These are phyloP conservation scores for Trichocomaceae sp. DNA, from an alignment of 2,329 filamentous ascomycete species.

Conservation along the genomic window DNA sequence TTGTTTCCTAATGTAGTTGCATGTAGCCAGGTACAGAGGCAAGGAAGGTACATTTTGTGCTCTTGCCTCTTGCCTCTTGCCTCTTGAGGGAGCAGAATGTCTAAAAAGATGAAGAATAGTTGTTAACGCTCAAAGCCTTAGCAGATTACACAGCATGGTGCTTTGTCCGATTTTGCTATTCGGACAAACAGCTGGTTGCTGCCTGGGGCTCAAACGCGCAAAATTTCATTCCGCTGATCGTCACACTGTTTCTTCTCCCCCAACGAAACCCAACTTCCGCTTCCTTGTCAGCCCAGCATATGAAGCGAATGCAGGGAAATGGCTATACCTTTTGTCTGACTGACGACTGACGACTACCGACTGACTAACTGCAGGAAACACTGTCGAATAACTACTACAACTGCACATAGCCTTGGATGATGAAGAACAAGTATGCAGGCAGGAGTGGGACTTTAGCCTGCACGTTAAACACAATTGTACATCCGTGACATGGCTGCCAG, in stretches of 20 bases:
- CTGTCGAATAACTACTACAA: no score
- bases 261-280: background rate
- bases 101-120: background rate
- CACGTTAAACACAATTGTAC: background rate
- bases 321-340: background rate
- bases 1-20: no score
- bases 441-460: background rate
- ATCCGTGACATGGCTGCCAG: slow-evolving; percentile 7
- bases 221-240: background rate
- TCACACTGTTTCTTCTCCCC: background rate
- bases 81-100: background rate
- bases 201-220: background rate
- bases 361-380: background rate
- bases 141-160: background rate
- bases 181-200: background rate
- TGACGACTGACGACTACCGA: no score
- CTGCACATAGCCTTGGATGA: background rate
- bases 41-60: no score
- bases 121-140: background rate
- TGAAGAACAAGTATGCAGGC: background rate
- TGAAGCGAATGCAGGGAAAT: slow-evolving; percentile 4
- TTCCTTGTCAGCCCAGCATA: background rate
- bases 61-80: background rate
- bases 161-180: background rate
- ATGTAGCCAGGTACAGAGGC: background rate